Percentiles rank a stretch among this genome's conserved stretches.
phyloP scores from a whole-genome alignment of 202 grass and related monocot genomes.

The Setaria italica region DNA sequence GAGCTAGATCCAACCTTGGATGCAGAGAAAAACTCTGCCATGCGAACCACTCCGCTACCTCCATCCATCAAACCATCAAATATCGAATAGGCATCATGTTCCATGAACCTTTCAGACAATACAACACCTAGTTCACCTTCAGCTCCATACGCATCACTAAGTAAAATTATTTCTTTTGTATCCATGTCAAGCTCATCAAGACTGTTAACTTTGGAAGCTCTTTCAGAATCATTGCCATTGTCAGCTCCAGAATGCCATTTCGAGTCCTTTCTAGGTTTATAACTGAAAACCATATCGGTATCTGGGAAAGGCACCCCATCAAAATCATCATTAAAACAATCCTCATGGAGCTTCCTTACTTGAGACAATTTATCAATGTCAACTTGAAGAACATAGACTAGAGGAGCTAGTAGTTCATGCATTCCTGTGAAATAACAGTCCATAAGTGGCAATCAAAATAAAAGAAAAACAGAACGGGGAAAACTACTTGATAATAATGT shows the following conservation, averaged over 20 bases:
- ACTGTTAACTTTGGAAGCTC: conserved; percentile 52
- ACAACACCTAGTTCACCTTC: conserved; percentile 92
- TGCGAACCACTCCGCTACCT: conserved; percentile 58
- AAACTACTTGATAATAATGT: conserved; percentile 32
- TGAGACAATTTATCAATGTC: conserved; percentile 77
- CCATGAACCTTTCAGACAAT: conserved; percentile 93
- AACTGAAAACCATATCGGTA: conserved; percentile 68
- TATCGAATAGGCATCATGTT: conserved; percentile 97
- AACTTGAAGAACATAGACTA: conserved; percentile 94
- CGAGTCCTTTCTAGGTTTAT: conserved; percentile 67
- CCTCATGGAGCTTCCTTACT: conserved; percentile 73
- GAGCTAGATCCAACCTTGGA: conserved; percentile 62
- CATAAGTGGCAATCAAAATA: conserved; percentile 33
- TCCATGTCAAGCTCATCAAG: conserved; percentile 74
- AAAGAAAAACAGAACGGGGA: conserved; percentile 19
- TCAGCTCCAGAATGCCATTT: conserved; percentile 57
- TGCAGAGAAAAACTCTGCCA: conserved; percentile 84
- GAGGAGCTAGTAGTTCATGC: conserved; percentile 95
- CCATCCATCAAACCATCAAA: conserved; percentile 90
- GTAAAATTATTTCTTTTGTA: conserved; percentile 79
- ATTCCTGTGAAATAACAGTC: conserved; percentile 66
- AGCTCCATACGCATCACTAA: conserved; percentile 94
- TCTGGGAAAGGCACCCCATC: conserved; percentile 68
- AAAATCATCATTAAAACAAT: conserved; percentile 86
- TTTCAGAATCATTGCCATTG: conserved; percentile 49